A percentile compares a stretch with the other conserved stretches of the same genome.
Conservation (phyloP, 1,139 yeast genomes). For the Candida sanyaensis region DNA sequence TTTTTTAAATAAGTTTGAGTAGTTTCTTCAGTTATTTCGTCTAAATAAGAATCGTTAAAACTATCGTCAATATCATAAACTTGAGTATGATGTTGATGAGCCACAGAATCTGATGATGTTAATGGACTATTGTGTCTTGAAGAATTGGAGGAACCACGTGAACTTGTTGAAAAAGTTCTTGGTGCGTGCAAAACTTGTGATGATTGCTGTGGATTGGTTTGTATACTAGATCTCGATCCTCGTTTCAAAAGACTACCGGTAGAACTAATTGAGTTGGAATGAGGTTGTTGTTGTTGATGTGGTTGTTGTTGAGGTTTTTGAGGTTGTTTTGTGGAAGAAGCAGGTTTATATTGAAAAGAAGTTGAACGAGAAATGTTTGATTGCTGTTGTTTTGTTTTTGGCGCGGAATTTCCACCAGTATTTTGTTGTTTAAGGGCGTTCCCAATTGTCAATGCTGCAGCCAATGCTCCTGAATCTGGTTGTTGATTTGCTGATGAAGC, state of each 20-base stretch:
- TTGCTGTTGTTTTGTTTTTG: background rate
- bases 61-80: conserved; percentile 31
- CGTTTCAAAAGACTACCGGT: conserved; percentile 19
- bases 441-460: conserved; percentile 51
- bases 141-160: conserved; percentile 15
- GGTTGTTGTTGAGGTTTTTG: background rate
- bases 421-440: conserved; percentile 18
- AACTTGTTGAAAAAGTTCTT: conserved; percentile 18
- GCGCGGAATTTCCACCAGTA: background rate
- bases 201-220: conserved; percentile 2
- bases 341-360: conserved; percentile 4
- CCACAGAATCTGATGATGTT: conserved; percentile 10
- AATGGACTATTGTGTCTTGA: conserved; percentile 9
- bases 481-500: conserved; percentile 31
- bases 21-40: conserved; percentile 29
- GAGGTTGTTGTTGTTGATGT: conserved; percentile 1
- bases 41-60: conserved; percentile 30
- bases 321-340: background rate
- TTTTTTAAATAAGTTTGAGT: conserved; percentile 21
- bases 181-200: background rate
- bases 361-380: conserved; percentile 6
- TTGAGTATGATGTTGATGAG: conserved; percentile 8
- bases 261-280: conserved; percentile 7
- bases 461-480: conserved; percentile 44
- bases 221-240: conserved; percentile 14